Base-by-base conservation (phyloP, 2,329 filamentous ascomycete genomes). In the Hyphodiscus sp. region DNA sequence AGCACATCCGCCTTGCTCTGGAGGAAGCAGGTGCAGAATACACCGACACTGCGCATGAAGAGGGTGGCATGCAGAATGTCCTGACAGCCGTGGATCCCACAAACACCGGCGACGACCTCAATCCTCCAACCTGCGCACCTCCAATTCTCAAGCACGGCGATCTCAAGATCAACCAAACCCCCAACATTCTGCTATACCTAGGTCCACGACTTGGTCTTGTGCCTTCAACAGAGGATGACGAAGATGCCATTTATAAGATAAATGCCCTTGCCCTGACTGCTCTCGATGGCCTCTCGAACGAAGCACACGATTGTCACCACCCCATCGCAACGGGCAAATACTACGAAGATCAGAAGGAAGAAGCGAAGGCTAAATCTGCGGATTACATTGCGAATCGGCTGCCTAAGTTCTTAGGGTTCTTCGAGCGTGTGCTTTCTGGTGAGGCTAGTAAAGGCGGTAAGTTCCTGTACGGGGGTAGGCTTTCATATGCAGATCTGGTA, bases 241-340 rank as follows among this genome's bases (percentile, higher is more conserved):
- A 68, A 18, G 69, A 65, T 2, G 80, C 73, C 3, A 68, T 79
- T 45, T 84, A 79, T 58, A 76, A 78, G 52, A 73, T 89, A 57
- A 82, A 88, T 54, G 76, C 74, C 47, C 75, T 91, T 26, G 75
- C 78, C 0, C 69, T 91, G 54, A 91, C 87, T 2, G 83, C 86
- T 1, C 70, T 91, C 18, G 88, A 92, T 62, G 58, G 58, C 4
- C 69, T 91, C 46, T 80, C 80, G 63, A 83, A 85, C 60, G 88
- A 91, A 70, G 68, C 81, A 0, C 88, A 91, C 66, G 86, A 91
- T 62, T 83, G 81, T 23, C 88, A 92, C 67, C 88, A 92, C 64
- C 88, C 88, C 1, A 72, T 89, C 49, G 76, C 80, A 1, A 65
- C 72, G 0, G 65, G 68, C 1, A 66, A 78, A 4, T 86, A 84